These are phyloP conservation scores for Collybia mongolica DNA, from an alignment of 768 basidiomycete species.

Conservation along the genomic window DNA sequence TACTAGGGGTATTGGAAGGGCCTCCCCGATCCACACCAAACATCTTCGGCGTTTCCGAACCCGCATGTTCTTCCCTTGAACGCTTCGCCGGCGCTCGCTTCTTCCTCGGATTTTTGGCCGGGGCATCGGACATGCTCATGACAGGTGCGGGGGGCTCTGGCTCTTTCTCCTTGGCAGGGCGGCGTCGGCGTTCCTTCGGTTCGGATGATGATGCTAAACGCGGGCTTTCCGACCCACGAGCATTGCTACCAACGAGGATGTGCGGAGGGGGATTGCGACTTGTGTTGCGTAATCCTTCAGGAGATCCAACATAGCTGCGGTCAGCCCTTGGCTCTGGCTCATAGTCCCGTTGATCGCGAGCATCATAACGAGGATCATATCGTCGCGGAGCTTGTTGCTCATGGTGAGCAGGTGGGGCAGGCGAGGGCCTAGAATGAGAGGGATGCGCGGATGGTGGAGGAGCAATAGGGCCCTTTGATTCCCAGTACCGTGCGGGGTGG, in stretches of 20 bases:
- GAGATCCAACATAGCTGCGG: constrained; percentile 44
- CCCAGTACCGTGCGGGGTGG: constrained; percentile 57
- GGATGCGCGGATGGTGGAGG: constrained; percentile 25
- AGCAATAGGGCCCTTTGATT: constrained; percentile 48
- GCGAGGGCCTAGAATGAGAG: constrained; percentile 28
- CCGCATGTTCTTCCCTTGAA: constrained; percentile 43
- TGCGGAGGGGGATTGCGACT: constrained; percentile 31
- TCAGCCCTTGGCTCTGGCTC: constrained; percentile 39
- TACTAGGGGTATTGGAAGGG: constrained; percentile 20
- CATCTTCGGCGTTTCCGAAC: constrained; percentile 45
- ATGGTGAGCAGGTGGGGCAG: constrained; percentile 33
- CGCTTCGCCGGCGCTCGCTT: constrained; percentile 38
- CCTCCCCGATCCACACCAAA: constrained; percentile 31
- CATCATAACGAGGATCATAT: constrained; percentile 66
- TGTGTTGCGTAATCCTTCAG: constrained; percentile 38
- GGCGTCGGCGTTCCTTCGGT: constrained; percentile 44
- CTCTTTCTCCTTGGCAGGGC: constrained; percentile 50
- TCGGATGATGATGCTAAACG: constrained; percentile 33
- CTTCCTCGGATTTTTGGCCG: constrained; percentile 58
- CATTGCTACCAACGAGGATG: constrained; percentile 25
- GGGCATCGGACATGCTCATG: constrained; percentile 32
- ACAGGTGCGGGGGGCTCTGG: constrained; percentile 24
- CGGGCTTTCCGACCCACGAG: constrained; percentile 63
- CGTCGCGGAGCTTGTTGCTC: constrained; percentile 48
- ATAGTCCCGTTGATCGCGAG: constrained; percentile 45